Base-by-base conservation (phyloP, 495 filamentous ascomycete genomes). In the Daldinia bambusicola region DNA sequence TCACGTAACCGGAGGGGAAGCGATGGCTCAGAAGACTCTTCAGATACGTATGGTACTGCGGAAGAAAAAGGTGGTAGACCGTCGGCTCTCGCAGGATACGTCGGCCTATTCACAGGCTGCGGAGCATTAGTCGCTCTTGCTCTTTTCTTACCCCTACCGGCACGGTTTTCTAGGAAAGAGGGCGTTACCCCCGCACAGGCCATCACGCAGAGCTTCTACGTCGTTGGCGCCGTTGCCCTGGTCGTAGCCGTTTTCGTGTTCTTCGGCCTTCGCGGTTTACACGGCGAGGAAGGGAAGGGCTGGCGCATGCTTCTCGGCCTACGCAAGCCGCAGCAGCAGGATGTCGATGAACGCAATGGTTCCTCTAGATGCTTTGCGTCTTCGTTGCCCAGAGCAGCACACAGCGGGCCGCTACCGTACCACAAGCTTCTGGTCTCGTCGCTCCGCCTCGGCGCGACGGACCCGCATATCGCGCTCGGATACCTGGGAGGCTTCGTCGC, bases 401-500 rank as follows among this genome's bases (percentile, higher is more conserved):
- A 48, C 26, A 51, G 36, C 9, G 34, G 12, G 38, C 75, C 75
- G 6, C 69, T 84, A 2, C 85, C 84, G 4, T 87, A 85, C 71
- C 79, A 71, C 61, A 80, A 80, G 48, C 81, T 87, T 14, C 77
- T 97, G 32, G 78, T 83, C 2, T 85, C 89, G n/a, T 89, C 93
- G 0, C 75, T 94, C 45, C 78, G 80, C 7, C 82, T 97, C n/a
- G 95, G 92, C 12, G 87, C 92, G 69, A 88, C 82, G 20, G 90
- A 95, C 75, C 82, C 85, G 26, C 86, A 89, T 55, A 95, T 99
- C 74, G 89, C 89, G 41, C 84, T 98, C 0, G 93, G 92, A 16
- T 99, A 98, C 72, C 80, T 98, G 0, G 95, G 94, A 62, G 95
- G 95, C 14, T 97, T 99, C 69, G 95, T 98, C 0, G 95, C 96